A percentile compares a stretch with the other conserved stretches of the same genome.
phyloP scores from a whole-genome alignment of 306 rosid species.

The Dalbergia cochinchinensis region DNA sequence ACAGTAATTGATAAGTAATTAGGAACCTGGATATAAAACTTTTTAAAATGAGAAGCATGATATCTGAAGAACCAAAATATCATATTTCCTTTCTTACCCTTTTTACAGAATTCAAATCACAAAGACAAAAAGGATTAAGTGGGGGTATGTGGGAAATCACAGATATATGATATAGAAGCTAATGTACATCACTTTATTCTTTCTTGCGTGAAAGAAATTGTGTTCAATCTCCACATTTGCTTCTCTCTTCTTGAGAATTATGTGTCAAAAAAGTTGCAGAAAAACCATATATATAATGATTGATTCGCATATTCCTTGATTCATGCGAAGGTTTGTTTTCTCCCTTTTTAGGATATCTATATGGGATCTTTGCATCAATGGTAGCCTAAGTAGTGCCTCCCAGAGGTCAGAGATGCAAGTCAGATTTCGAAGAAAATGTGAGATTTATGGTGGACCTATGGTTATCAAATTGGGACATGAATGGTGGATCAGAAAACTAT shows the following conservation, averaged over 20 bases:
- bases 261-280: slow-evolving; percentile 42
- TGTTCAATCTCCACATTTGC: slow-evolving; percentile 18
- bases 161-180: slow-evolving; percentile 17
- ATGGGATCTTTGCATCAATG: not conserved
- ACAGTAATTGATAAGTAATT: no score
- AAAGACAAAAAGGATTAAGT: not conserved
- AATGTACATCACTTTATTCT: slow-evolving; percentile 36
- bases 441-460: no score
- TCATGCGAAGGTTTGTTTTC: slow-evolving; percentile 13
- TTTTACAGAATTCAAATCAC: not conserved
- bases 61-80: not conserved
- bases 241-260: slow-evolving; percentile 36
- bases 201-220: slow-evolving; percentile 21
- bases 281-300: not conserved
- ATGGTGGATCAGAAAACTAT: no score
- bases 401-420: no score
- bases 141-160: not conserved
- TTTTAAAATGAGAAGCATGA: no score
- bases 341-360: not conserved
- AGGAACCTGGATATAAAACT: no score
- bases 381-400: not conserved
- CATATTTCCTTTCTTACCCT: not conserved
- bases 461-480: no score
- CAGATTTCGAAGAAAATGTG: no score
- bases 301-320: slow-evolving; percentile 4